These are phyloP conservation scores for Rhizopus microsporus DNA, from an alignment of 371 early-diverging fungal species.

Conservation along the genomic window DNA sequence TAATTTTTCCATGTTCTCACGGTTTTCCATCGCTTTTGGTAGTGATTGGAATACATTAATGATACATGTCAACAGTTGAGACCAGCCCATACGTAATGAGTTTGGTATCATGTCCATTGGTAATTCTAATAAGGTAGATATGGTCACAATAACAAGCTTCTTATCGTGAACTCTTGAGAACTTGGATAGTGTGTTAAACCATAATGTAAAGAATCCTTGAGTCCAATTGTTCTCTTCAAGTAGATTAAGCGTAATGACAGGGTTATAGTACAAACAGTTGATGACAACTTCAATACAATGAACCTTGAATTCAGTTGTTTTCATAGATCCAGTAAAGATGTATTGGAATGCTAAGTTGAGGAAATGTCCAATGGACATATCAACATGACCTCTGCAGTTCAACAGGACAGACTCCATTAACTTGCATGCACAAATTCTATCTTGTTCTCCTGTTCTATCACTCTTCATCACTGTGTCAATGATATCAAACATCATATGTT, in stretches of 20 bases:
- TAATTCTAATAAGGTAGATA: constrained; percentile 71
- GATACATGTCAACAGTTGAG: constrained; percentile 69
- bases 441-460: constrained; percentile 66
- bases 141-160: constrained; percentile 80
- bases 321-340: constrained; percentile 62
- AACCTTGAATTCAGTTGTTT: constrained; percentile 57
- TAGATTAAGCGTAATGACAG: constrained; percentile 66
- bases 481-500: constrained; percentile 68
- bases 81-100: constrained; percentile 69
- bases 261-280: constrained; percentile 85
- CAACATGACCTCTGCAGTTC: constrained; percentile 74
- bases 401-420: constrained; percentile 79
- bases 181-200: constrained; percentile 72
- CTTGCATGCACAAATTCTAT: constrained; percentile 76
- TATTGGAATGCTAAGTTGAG: constrained; percentile 65
- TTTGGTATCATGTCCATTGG: constrained; percentile 73
- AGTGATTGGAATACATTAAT: constrained; percentile 73
- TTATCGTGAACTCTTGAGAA: constrained; percentile 92
- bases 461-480: constrained; percentile 74
- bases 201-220: constrained; percentile 76
- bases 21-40: constrained; percentile 79
- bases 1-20: constrained; percentile 63
- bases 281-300: constrained; percentile 71
- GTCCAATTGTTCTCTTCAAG: constrained; percentile 80
- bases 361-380: constrained; percentile 60